Percentiles rank a stretch among this genome's conserved stretches.
These are phyloP conservation scores for Saccharomyces mikatae DNA, from an alignment of 805 yeast species.

Conservation along the genomic window DNA sequence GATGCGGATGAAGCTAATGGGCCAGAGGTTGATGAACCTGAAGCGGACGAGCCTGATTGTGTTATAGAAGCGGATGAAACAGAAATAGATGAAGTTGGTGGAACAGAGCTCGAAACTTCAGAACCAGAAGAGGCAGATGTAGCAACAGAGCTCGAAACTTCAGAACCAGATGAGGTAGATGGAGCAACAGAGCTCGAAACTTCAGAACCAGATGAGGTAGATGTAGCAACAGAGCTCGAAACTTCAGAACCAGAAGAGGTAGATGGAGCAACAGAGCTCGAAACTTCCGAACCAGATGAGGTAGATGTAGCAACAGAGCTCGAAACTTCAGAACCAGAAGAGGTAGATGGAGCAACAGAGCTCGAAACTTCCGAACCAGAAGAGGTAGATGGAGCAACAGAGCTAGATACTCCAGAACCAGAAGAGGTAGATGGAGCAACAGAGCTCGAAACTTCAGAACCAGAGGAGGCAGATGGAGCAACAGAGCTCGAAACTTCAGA, in stretches of 20 bases:
- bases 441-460: not conserved
- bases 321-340: too few species aligned
- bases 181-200: not conserved
- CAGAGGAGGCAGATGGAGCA: not conserved
- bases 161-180: not conserved
- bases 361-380: too few species aligned
- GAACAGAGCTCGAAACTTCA: not conserved
- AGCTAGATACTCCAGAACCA: not conserved
- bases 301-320: too few species aligned
- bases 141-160: not conserved
- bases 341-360: too few species aligned
- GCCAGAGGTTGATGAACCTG: not conserved
- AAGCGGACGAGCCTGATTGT: not conserved
- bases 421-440: not conserved
- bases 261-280: too few species aligned
- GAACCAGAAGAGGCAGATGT: not conserved
- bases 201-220: too few species aligned
- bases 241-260: too few species aligned
- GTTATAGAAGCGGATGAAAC: not conserved
- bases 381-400: not conserved
- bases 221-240: too few species aligned
- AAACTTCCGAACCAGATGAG: too few species aligned
- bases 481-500: not conserved
- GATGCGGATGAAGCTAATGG: not conserved
- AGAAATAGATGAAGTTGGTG: not conserved